Evolutionary conservation across 805 yeast species (phyloP), one percentile per base, ranked within the genome.

Genomic region (Lipomyces orientalis): DNA sequence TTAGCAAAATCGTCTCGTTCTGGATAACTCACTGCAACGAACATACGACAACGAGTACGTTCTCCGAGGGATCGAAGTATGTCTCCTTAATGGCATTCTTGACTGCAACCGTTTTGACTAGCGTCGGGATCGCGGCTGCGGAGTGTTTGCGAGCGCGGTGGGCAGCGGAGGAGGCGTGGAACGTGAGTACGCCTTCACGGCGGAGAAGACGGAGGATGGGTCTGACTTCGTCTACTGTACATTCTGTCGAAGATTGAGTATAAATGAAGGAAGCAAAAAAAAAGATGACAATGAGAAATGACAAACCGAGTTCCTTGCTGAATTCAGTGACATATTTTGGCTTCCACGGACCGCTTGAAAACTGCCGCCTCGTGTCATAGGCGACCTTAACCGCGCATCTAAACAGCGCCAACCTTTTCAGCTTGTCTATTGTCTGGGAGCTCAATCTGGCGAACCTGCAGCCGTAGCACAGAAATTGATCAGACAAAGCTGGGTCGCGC

Each of bases 341-440:
- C 49, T 43, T 43, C 49, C 49, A 43, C 10, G 49, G 49, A 43
- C 49, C 49, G n/a, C 22, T 16, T 7, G 55, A 25, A 22, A 52
- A 52, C 35, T 52, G 55, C 9, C 49, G 49, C 8, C 49, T 16
- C 16, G 55, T 54, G n/a, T 56, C 46, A 16, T 60, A 62, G 25
- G 65, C 29, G 5, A 68, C 49, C 54, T 62, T 64, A 22, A 68
- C 19, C 22, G 71, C 64, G 46, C 69, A 65, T 33, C 71, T 54
- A 57, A 68, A 68, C 31, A 68, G 29, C 12, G 64, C 69, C 43
- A 65, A 56, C 19, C 25, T 33, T 12, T 54, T 25, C 34, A 67
- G 55, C 51, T 61, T 58, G 29, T 14, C 25, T 31, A 61, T 64
- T 2, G 52, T 14, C 58, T 55, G 22, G n/a, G 52, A 25, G 3